phyloP scores from a whole-genome alignment of 2,329 filamentous ascomycete species.

The Lasiodiplodia citricola region DNA sequence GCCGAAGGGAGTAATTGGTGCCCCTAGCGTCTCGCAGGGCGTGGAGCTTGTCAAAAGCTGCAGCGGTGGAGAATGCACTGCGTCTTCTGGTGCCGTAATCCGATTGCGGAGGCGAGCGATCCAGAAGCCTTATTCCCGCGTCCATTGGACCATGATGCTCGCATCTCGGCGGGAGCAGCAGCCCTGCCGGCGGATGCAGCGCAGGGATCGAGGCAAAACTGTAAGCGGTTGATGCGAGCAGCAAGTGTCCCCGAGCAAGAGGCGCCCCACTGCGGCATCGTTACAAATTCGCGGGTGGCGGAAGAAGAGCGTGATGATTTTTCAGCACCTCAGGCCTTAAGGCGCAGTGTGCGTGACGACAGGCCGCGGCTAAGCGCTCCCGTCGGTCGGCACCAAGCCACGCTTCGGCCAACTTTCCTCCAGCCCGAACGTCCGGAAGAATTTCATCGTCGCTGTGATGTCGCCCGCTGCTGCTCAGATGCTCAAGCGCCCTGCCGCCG shows the following conservation, averaged over 20 bases:
- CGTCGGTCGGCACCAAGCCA: neutral
- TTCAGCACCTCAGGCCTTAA: conserved; percentile 5
- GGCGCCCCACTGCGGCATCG: neutral
- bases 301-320: neutral
- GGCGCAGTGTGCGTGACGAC: conserved; percentile 1
- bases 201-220: neutral
- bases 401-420: conserved; percentile 4
- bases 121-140: neutral
- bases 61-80: neutral
- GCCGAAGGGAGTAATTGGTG: conserved; percentile 9
- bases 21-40: conserved; percentile 6
- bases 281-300: neutral
- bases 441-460: neutral
- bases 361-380: conserved; percentile 6
- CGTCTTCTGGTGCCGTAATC: neutral
- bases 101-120: conserved; percentile 4
- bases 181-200: neutral
- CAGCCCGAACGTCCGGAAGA: conserved; percentile 1
- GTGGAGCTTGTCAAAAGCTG: conserved; percentile 7
- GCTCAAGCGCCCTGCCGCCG: conserved; percentile 37
- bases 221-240: neutral
- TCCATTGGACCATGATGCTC: neutral
- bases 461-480: conserved; percentile 29
- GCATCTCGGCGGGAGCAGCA: neutral
- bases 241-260: neutral